phyloP scores from a whole-genome alignment of 441 rosid species.

The Populus hybrid region DNA sequence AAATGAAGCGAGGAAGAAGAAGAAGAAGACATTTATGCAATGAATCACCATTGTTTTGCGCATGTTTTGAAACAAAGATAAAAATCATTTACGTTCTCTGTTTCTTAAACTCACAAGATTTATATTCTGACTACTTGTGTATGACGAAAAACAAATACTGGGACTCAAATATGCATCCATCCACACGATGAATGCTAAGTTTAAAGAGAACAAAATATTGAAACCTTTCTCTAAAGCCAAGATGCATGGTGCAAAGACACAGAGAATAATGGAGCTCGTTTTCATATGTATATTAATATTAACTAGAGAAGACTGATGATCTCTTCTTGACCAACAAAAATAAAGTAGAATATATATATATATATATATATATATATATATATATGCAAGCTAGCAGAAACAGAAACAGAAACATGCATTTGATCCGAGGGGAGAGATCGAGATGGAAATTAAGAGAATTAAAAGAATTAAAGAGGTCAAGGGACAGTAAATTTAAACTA shows the following conservation, averaged over 20 bases:
- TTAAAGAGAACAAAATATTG: background rate
- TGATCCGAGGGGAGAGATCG: too few relatives aligned
- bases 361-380: background rate
- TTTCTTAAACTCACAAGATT: too few relatives aligned
- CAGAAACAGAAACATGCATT: background rate
- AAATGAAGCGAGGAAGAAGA: background rate
- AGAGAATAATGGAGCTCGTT: background rate
- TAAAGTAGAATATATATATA: background rate
- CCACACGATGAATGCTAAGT: background rate
- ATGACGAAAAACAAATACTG: background rate
- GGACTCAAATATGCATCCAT: background rate
- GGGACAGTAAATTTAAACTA: background rate
- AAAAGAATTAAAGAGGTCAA: background rate
- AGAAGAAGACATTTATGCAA: background rate
- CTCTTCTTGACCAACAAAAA: background rate
- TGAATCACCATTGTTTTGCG: background rate
- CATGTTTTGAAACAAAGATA: background rate
- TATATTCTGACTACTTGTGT: too few relatives aligned
- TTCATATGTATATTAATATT: background rate
- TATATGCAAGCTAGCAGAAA: too few relatives aligned
- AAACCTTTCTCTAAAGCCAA: background rate
- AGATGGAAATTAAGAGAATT: too few relatives aligned
- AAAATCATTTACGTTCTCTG: too few relatives aligned
- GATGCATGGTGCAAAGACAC: background rate
- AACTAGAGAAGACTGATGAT: background rate